A percentile compares a stretch with the other conserved stretches of the same genome.
phyloP scores from a whole-genome alignment of 345 rosid genomes.

The Murraya koenigii region DNA sequence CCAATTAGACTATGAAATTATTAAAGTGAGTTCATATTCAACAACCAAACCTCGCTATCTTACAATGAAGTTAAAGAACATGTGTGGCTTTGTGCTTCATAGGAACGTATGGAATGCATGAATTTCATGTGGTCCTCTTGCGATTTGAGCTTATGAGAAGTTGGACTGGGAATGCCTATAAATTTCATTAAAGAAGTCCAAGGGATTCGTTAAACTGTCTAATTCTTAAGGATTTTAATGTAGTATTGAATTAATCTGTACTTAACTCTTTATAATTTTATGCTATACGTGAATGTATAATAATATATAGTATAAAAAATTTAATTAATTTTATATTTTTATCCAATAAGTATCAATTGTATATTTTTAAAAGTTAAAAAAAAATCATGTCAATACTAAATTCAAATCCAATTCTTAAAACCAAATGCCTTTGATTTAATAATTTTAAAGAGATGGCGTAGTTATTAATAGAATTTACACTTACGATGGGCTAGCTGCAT shows the following conservation, averaged over 20 bases:
- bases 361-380: too few species aligned
- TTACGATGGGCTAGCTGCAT: not conserved
- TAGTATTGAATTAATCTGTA: too few species aligned
- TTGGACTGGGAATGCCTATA: not conserved
- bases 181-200: not conserved
- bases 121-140: not conserved
- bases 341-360: too few species aligned
- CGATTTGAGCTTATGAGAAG: not conserved
- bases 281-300: too few species aligned
- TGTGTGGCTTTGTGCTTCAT: not conserved
- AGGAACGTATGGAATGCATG: not conserved
- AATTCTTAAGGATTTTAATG: not conserved
- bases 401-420: not conserved
- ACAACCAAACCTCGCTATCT: not conserved
- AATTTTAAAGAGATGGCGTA: not conserved
- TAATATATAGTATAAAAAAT: too few species aligned
- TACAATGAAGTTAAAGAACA: not conserved
- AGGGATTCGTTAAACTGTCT: not conserved
- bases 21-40: conserved; percentile 11
- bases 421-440: not conserved
- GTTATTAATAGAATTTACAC: not conserved
- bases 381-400: too few species aligned
- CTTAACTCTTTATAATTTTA: too few species aligned
- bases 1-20: not conserved
- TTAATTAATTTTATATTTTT: too few species aligned